A percentile compares a stretch with the other conserved stretches of the same genome.
phyloP scores from a whole-genome alignment of 2,329 filamentous ascomycete genomes.

The Aaosphaeria arxii region DNA sequence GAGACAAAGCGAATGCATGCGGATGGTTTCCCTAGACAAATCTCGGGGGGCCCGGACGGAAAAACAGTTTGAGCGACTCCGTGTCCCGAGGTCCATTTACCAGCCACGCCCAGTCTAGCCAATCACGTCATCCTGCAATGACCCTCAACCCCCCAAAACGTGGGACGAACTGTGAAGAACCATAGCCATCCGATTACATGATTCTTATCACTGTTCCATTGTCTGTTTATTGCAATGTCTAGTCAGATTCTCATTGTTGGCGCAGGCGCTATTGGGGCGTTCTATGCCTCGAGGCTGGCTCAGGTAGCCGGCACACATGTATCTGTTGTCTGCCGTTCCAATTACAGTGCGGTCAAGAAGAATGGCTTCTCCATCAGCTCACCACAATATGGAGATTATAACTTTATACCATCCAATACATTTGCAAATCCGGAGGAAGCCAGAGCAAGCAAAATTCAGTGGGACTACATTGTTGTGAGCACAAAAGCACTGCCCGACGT shows the following conservation, averaged over 20 bases:
- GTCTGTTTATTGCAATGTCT: constrained; percentile 16
- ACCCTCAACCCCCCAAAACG: not conserved
- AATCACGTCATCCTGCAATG: no score
- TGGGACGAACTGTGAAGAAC: not conserved
- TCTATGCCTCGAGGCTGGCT: constrained; percentile 68
- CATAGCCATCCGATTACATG: not conserved
- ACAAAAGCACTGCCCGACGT: constrained; percentile 69
- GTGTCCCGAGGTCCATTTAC: no score
- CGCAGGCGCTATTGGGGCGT: constrained; percentile 69
- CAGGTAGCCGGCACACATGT: constrained; percentile 56
- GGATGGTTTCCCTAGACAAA: no score
- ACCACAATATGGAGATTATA: constrained; percentile 65
- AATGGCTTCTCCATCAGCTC: constrained; percentile 64
- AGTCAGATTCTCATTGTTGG: constrained; percentile 65
- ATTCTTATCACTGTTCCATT: not conserved
- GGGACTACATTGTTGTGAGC: constrained; percentile 68
- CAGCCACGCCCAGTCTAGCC: no score
- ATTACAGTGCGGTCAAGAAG: constrained; percentile 62
- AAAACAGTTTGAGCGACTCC: no score
- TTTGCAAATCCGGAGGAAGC: constrained; percentile 62
- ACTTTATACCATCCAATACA: constrained; percentile 60
- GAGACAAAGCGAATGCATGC: no score
- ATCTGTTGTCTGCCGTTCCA: constrained; percentile 71
- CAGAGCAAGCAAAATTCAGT: constrained; percentile 42
- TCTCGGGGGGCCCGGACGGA: no score